Evolutionary conservation across 2,329 filamentous ascomycete genomes (phyloP).

Genomic region (Colletotrichum chlorophyti): DNA sequence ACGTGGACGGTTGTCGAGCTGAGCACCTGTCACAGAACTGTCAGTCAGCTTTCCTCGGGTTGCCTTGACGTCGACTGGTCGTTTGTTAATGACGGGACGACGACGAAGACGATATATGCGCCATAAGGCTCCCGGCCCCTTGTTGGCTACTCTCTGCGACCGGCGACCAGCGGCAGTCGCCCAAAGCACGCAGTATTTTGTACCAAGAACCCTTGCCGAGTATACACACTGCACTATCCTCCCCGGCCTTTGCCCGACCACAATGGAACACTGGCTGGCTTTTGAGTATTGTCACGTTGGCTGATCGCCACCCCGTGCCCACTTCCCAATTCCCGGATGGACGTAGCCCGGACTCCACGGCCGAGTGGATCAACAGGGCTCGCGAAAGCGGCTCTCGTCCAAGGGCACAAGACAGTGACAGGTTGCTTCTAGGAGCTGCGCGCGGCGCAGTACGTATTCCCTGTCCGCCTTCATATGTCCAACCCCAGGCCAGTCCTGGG

Average conservation of each 20-base stretch:
- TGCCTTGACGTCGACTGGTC: slow-evolving; percentile 20
- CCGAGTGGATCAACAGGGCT: slow-evolving; percentile 21
- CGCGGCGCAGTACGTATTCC: slow-evolving; percentile 13
- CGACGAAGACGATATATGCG: slow-evolving; percentile 9
- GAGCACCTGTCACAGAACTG: slow-evolving; percentile 15
- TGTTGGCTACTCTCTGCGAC: slow-evolving; percentile 10
- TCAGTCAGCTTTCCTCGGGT: slow-evolving; percentile 1
- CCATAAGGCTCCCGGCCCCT: slow-evolving; percentile 6
- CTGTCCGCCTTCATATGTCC: slow-evolving; percentile 17
- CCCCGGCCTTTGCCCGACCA: slow-evolving; percentile 24
- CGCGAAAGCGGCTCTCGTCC: slow-evolving; percentile 13
- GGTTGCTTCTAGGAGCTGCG: neutral
- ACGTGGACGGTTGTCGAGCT: slow-evolving; percentile 5
- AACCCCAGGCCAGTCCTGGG: neutral
- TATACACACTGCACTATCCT: neutral
- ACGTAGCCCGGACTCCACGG: slow-evolving; percentile 17
- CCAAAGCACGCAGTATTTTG: slow-evolving; percentile 5
- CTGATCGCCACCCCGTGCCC: slow-evolving; percentile 28
- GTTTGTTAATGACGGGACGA: slow-evolving; percentile 15
- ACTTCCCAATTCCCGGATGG: slow-evolving; percentile 16
- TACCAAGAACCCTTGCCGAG: slow-evolving; percentile 6
- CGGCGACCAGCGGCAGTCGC: slow-evolving; percentile 18
- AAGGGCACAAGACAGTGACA: neutral
- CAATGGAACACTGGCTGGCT: slow-evolving; percentile 13
- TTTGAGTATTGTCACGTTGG: slow-evolving; percentile 17